Conservation (phyloP, 129 eudicot species). For the Oenanthe sinensis region DNA sequence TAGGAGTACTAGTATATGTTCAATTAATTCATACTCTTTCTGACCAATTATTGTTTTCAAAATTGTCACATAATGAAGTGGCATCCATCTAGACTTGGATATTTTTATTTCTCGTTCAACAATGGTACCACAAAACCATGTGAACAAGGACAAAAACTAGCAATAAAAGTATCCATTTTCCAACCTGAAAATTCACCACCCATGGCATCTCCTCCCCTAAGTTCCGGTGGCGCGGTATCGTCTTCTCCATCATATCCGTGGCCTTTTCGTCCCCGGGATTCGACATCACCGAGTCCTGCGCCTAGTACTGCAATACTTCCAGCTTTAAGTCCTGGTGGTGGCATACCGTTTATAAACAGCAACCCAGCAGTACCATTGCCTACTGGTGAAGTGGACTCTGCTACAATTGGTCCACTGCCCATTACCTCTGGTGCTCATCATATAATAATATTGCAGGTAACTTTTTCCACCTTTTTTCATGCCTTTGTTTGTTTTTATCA, state of each 20-base stretch:
- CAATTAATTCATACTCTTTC: background rate
- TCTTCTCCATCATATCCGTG: slow-evolving; percentile 86
- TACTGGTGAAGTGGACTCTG: slow-evolving; percentile 89
- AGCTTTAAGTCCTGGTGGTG: slow-evolving; percentile 35
- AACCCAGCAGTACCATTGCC: slow-evolving; percentile 93
- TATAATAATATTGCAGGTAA: slow-evolving; percentile 31
- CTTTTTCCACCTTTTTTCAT: background rate
- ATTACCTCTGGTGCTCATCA: slow-evolving; percentile 25
- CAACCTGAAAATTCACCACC: slow-evolving; percentile 41
- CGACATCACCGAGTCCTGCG: slow-evolving; percentile 53
- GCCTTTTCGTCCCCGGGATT: slow-evolving; percentile 72
- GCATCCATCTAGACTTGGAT: slow-evolving; percentile 77
- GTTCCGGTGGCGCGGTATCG: slow-evolving; percentile 46
- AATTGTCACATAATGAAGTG: slow-evolving; percentile 32
- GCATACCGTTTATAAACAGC: slow-evolving; percentile 78
- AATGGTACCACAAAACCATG: slow-evolving; percentile 56
- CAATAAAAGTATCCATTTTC: slow-evolving; percentile 48
- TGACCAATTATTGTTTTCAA: background rate
- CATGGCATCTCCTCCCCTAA: slow-evolving; percentile 30
- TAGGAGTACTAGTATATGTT: no score
- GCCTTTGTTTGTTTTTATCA: background rate
- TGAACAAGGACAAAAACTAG: slow-evolving; percentile 52
- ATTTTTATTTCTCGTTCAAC: slow-evolving; percentile 84
- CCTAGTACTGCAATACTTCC: slow-evolving; percentile 36
- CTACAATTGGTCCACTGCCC: slow-evolving; percentile 63